Conservation (phyloP, 1,284 basidiomycete species). For the Cryptococcus maquisensis region DNA sequence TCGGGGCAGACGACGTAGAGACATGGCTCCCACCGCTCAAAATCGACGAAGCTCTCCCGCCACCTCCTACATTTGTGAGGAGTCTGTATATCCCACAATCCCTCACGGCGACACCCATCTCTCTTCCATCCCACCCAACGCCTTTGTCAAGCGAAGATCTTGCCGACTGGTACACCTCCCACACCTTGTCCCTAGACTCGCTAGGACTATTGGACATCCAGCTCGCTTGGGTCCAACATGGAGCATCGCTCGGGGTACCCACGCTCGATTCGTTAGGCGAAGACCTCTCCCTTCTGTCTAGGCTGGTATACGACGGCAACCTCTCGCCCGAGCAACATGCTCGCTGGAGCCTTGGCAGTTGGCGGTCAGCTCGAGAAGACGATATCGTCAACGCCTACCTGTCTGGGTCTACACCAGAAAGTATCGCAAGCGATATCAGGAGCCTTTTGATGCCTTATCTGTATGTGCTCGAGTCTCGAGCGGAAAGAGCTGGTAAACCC, state of each 20-base stretch:
- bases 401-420: slow-evolving; percentile 60
- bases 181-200: slow-evolving; percentile 61
- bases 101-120: not conserved
- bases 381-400: slow-evolving; percentile 71
- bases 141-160: slow-evolving; percentile 51
- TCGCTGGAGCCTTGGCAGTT: slow-evolving; percentile 68
- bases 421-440: slow-evolving; percentile 65
- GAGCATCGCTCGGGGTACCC: slow-evolving; percentile 71
- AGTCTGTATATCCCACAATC: not conserved
- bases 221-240: slow-evolving; percentile 75
- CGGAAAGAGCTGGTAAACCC: slow-evolving; percentile 68
- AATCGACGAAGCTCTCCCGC: not conserved
- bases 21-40: slow-evolving; percentile 2
- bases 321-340: slow-evolving; percentile 29
- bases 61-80: not conserved
- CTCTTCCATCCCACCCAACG: not conserved
- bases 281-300: slow-evolving; percentile 76
- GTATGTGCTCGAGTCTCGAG: slow-evolving; percentile 77
- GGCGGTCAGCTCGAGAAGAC: slow-evolving; percentile 63
- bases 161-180: slow-evolving; percentile 66
- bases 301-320: slow-evolving; percentile 73
- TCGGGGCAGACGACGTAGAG: slow-evolving; percentile 56
- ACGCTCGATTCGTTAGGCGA: slow-evolving; percentile 79
- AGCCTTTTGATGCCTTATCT: slow-evolving; percentile 83
- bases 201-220: slow-evolving; percentile 76